Evolutionary conservation across 176 grass and related monocot genomes (phyloP).

Genomic region (Oryza officinalis): DNA sequence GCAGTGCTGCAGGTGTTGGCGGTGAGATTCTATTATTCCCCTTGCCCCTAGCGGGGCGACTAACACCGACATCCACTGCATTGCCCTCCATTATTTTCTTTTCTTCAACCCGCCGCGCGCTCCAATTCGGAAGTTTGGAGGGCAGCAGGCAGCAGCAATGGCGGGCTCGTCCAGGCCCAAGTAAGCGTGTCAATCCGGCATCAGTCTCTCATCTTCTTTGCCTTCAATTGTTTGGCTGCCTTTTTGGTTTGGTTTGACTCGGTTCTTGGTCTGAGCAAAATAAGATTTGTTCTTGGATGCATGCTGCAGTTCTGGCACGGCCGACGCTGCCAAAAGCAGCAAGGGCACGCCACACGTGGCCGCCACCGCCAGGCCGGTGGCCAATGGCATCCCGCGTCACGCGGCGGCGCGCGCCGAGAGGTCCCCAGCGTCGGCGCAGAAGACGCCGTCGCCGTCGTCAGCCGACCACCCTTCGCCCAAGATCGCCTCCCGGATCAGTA

Average conservation of each 20-base stretch:
- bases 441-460: neutral
- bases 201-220: neutral
- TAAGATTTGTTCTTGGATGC: neutral
- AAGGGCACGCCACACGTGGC: slow-evolving; percentile 42
- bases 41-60: slow-evolving; percentile 15
- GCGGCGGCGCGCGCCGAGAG: slow-evolving; percentile 32
- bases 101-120: neutral
- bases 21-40: slow-evolving; percentile 38
- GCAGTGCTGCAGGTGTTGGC: no score
- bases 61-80: slow-evolving; percentile 44
- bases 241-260: neutral
- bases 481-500: slow-evolving; percentile 35
- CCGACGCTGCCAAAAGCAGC: slow-evolving; percentile 41
- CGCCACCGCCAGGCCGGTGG: slow-evolving; percentile 3
- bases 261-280: slow-evolving; percentile 15
- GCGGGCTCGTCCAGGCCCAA: slow-evolving; percentile 41
- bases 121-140: neutral
- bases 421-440: slow-evolving; percentile 41
- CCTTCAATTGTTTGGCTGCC: slow-evolving; percentile 16
- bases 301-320: slow-evolving; percentile 52
- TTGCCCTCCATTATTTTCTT: neutral
- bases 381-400: slow-evolving; percentile 43
- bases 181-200: slow-evolving; percentile 18
- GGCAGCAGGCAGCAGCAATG: neutral
- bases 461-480: slow-evolving; percentile 25